Base-by-base conservation (phyloP, 495 filamentous ascomycete genomes). In the Neurospora pannonica region DNA sequence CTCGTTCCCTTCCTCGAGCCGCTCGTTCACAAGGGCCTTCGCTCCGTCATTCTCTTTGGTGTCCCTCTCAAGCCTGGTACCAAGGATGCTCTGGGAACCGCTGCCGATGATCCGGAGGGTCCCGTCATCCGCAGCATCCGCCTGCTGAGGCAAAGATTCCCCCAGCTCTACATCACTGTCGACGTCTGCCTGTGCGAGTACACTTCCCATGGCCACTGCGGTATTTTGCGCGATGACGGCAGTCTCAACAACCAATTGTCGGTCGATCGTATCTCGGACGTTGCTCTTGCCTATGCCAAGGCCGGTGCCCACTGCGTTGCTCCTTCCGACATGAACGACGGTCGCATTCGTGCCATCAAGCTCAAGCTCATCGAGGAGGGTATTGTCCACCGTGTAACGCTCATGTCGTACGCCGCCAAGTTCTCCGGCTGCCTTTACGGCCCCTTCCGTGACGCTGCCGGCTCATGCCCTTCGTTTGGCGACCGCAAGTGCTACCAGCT, bases 151-250 rank as follows among this genome's bases (percentile, higher is more conserved):
- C 88, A 91, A 72, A 83, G 88, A 28, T 97, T 98, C 82, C 96
- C 97, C 8, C 87, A 92, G 43, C 88, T 99, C 69, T 99, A 96
- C 82, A 91, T 99, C 77, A 90, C 91, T 71, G 89, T 91, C 42
- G 96, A 99, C 83, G 96, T 99, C 70, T 98, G 96, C 81, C 90
- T 99, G 5, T 99, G 96, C 86, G 96, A 99, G 82, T 99, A 99
- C 83, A 98, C 96, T 8, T 95, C 93, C n/a, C 96, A 99, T 80
- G 96, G 96, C 62, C 96, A 99, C 84, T 99, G 96, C 81, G 96
- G 97, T 62, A 97, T 99, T 76, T 86, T 98, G 34, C 88, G 93
- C 60, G 93, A 97, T 76, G 96, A 99, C 81, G 94, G 93, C 48
- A 91, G 89, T 73, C 88, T 99, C 38, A 97, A 98, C 87, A 98